Base-by-base conservation (phyloP, 2,329 filamentous ascomycete species). In the Botrytis elliptica region DNA sequence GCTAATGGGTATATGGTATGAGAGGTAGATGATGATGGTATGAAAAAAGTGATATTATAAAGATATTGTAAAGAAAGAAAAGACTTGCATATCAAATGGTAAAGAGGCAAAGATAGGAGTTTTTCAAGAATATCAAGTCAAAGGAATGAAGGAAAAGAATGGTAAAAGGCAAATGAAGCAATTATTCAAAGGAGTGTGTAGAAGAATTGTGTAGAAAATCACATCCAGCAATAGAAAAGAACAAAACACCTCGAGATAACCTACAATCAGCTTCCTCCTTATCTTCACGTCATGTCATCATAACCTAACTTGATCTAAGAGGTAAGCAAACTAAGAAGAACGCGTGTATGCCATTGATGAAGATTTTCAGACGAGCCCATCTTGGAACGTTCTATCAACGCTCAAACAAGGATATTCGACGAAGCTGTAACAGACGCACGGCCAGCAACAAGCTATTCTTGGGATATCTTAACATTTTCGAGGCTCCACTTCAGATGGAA, bases 211-310 rank as follows among this genome's bases (percentile, higher is more conserved):
- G 5, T 38, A 38, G 20, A 22, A 38, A 38, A 62, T 55, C 33
- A 38, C 9, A 40, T 62, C 25, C 20, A n/a, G 44, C 29, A 67
- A 52, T n/a, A 38, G 33, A n/a, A 52, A n/a, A n/a, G 29, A 67
- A 40, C 7, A 9, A n/a, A 7, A 67, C 16, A 8, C 20, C 22
- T 67, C 7, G 22, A 67, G 44, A 67, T 52, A 20, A 38, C 12
- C 33, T 67, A 38, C 33, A 67, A 20, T 6, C 46, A 67, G 33
- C 33, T 33, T 52, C 44, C 44, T 18, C 44, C 64, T 67, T 67
- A 67, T 22, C 44, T n/a, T 67, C 44, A 67, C 33, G 18, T 52
- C 46, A 67, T 52, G 49, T 67, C 46, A 67, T 52, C 64, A 18
- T 38, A 25, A n/a, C 20, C 14, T 29, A 29, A 14, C 52, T 16